Evolutionary conservation across 164 flowering plant species (phyloP), one percentile per base, ranked within the genome.

Genomic region (Dillenia suffruticosa): DNA sequence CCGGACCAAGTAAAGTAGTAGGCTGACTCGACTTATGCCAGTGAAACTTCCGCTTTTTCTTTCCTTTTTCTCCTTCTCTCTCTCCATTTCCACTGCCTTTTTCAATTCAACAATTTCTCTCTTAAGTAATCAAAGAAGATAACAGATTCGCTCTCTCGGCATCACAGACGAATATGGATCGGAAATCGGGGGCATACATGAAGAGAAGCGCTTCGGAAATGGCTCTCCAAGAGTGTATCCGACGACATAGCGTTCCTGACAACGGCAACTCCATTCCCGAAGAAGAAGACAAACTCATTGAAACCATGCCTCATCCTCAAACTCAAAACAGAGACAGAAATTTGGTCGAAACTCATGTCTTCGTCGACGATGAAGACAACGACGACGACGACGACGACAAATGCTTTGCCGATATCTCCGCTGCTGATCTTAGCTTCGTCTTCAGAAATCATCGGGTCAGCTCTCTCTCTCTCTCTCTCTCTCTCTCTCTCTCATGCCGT

Each of bases 191-290:
- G 1, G 54, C 15, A 19, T 46, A 50, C 24, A 73, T 68, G 81
- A 77, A 77, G 67, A 56, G 73, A 17, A 74, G 69, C 63, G 46
- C 69, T 14, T 77, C 77, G 5, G 73, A 71, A 59, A 44, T 71
- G 60, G 68, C 50, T 50, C 32, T 74, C 16, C 69, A 77, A 44
- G 71, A 61, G 64, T 62, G 65, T 8, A 45, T 71, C 63, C 59
- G 15, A 53, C 19, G 12, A 59, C 10, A 14, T 24, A 3, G 3
- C n/a, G 19, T 40, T 19, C 17, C 13, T 11, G 13, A 48, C 8
- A 32, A 9, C 13, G 60, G 56, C 8, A n/a, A 63, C 47, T 46
- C 8, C 48, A 16, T 43, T 17, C 19, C 19, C 10, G 44, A 44
- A 10, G 62, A 32, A 5, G 40, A 10, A 24, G 40, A 32, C 40